A percentile compares a stretch with the other conserved stretches of the same genome.
These are phyloP conservation scores for Xylaria nigripes DNA, from an alignment of 495 filamentous ascomycete species.

Conservation along the genomic window DNA sequence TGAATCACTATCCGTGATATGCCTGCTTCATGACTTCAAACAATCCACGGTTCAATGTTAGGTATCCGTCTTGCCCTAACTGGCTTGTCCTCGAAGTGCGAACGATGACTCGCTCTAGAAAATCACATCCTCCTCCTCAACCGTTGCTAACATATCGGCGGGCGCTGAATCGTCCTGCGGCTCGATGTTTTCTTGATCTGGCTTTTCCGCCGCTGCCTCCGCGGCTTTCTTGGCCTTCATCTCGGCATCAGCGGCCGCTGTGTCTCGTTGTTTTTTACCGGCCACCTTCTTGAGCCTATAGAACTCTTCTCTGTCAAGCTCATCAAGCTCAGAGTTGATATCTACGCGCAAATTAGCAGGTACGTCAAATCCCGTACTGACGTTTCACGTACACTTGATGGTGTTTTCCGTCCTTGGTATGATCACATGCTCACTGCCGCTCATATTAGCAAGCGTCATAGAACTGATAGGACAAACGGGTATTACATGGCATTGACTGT, in stretches of 20 bases:
- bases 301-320: constrained; percentile 97
- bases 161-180: constrained; percentile 37
- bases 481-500: constrained; percentile 89
- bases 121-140: constrained; percentile 91
- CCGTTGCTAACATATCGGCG: constrained; percentile 68
- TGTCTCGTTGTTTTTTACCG: constrained; percentile 87
- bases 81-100: background rate
- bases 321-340: constrained; percentile 98
- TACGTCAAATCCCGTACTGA: background rate
- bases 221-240: constrained; percentile 47
- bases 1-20: constrained; percentile 3
- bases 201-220: constrained; percentile 18
- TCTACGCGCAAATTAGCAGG: constrained; percentile 39
- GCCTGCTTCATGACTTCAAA: constrained; percentile 8
- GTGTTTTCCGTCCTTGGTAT: constrained; percentile 98
- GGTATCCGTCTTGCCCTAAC: background rate
- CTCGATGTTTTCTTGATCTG: constrained; percentile 1
- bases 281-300: constrained; percentile 97
- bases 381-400: constrained; percentile 68
- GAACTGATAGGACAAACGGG: constrained; percentile 1
- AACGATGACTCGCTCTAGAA: constrained; percentile 48
- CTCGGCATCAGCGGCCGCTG: constrained; percentile 63
- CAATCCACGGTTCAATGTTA: background rate
- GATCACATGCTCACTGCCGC: constrained; percentile 77
- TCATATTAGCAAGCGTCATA: constrained; percentile 14